These are phyloP conservation scores for Scheffersomyces stipitis DNA, from an alignment of 805 yeast species.

Conservation along the genomic window DNA sequence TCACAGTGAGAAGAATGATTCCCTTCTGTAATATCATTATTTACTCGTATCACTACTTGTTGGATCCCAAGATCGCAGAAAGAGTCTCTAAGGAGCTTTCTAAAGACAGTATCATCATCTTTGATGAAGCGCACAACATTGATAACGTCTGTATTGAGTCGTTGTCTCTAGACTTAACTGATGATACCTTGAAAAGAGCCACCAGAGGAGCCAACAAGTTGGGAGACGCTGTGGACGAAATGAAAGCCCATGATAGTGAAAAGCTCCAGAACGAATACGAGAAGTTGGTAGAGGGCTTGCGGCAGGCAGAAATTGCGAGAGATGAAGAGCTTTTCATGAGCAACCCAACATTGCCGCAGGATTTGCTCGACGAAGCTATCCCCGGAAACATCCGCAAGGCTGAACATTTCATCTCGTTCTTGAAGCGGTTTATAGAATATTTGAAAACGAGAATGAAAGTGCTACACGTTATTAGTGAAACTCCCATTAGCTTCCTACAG, in stretches of 20 bases:
- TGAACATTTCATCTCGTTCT: conserved; percentile 91
- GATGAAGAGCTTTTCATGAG: conserved; percentile 72
- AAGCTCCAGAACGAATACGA: conserved; percentile 89
- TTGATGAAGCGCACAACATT: conserved; percentile 98
- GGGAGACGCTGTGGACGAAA: conserved; percentile 79
- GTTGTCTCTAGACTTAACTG: conserved; percentile 85
- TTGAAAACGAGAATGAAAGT: conserved; percentile 97
- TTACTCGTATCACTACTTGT: conserved; percentile 92
- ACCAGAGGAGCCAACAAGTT: conserved; percentile 81
- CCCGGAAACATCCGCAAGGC: conserved; percentile 98
- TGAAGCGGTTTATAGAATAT: conserved; percentile 91
- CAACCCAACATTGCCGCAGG: conserved; percentile 84
- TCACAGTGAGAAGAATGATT: conserved; percentile 97
- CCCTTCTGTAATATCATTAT: conserved; percentile 90
- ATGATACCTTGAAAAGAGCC: conserved; percentile 83
- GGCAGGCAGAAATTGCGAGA: conserved; percentile 71
- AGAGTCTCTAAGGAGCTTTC: conserved; percentile 90
- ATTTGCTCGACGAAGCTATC: conserved; percentile 84
- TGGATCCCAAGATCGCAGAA: conserved; percentile 97
- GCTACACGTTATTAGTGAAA: conserved; percentile 94
- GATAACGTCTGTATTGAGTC: conserved; percentile 99
- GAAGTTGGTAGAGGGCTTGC: conserved; percentile 82
- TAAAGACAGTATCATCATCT: conserved; percentile 89
- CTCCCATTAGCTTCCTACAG: conserved; percentile 88
- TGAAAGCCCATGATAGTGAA: conserved; percentile 77